Conservation (phyloP, 768 basidiomycete genomes). For the Boletus coccyginus region DNA sequence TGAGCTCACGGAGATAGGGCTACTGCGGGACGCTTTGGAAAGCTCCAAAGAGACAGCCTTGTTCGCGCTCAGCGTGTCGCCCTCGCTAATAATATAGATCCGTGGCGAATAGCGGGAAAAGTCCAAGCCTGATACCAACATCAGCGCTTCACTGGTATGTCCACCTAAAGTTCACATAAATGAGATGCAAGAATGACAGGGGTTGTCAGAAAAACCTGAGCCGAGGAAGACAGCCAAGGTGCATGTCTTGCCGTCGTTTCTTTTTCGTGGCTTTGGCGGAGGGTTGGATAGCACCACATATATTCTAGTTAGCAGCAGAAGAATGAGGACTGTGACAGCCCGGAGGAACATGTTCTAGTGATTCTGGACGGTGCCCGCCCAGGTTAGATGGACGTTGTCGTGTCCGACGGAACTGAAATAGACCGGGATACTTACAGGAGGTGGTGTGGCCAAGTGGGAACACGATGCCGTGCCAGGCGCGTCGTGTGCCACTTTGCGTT, state of each 20-base stretch:
- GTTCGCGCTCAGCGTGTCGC: conserved; percentile 72
- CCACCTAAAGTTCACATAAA: conserved; percentile 59
- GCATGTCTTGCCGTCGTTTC: conserved; percentile 31
- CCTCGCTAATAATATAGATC: conserved; percentile 78
- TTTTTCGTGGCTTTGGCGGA: conserved; percentile 11
- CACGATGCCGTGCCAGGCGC: neutral
- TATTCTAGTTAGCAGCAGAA: conserved; percentile 19
- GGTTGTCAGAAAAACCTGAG: conserved; percentile 59
- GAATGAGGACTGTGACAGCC: neutral
- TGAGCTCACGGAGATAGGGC: conserved; percentile 15
- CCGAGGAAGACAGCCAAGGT: conserved; percentile 85
- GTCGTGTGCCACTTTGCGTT: neutral
- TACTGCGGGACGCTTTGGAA: conserved; percentile 12
- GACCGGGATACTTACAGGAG: neutral
- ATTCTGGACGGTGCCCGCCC: neutral
- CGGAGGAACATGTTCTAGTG: conserved; percentile 15
- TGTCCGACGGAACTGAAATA: neutral
- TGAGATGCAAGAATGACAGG: neutral
- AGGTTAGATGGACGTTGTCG: neutral
- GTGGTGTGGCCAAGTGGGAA: conserved; percentile 13
- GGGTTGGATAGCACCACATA: conserved; percentile 15
- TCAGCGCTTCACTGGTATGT: conserved; percentile 86
- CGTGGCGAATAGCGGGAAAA: conserved; percentile 72
- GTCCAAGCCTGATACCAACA: conserved; percentile 69
- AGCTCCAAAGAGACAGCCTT: conserved; percentile 70